Conservation (phyloP, 169 alveolate species). For the Plasmodium inui region DNA sequence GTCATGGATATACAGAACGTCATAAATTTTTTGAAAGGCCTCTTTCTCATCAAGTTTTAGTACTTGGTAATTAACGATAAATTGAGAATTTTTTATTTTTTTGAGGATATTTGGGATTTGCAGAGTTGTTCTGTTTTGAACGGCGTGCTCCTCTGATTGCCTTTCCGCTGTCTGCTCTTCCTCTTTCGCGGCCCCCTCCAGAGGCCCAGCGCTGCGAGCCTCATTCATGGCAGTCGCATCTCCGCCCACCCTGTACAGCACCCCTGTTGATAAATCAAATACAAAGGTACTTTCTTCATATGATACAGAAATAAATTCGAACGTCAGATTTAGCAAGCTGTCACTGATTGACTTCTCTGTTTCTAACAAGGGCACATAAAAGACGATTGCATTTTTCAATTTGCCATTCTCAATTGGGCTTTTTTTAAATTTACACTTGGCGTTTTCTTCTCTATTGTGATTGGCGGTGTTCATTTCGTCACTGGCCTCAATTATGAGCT, state of each 20-base stretch:
- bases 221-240: neutral
- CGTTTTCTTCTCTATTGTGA: conserved; percentile 6
- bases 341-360: conserved; percentile 71
- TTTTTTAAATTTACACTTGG: neutral
- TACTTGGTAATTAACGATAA: conserved; percentile 27
- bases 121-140: neutral
- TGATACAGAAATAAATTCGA: conserved; percentile 3
- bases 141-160: neutral
- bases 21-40: conserved; percentile 39
- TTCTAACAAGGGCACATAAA: conserved; percentile 63
- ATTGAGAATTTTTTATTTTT: neutral
- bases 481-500: neutral
- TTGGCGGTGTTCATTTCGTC: neutral
- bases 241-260: conserved; percentile 14
- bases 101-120: neutral
- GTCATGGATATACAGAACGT: conserved; percentile 49
- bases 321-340: conserved; percentile 12
- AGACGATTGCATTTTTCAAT: conserved; percentile 50
- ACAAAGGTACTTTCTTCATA: conserved; percentile 19
- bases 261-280: conserved; percentile 17
- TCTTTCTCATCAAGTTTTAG: conserved; percentile 11
- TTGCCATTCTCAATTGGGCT: conserved; percentile 6
- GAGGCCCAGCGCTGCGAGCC: neutral
- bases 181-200: neutral
- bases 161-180: neutral